Evolutionary conservation across 2,329 filamentous ascomycete species (phyloP), one percentile per base, ranked within the genome.

Genomic region (Cladosporium sphaerospermum): DNA sequence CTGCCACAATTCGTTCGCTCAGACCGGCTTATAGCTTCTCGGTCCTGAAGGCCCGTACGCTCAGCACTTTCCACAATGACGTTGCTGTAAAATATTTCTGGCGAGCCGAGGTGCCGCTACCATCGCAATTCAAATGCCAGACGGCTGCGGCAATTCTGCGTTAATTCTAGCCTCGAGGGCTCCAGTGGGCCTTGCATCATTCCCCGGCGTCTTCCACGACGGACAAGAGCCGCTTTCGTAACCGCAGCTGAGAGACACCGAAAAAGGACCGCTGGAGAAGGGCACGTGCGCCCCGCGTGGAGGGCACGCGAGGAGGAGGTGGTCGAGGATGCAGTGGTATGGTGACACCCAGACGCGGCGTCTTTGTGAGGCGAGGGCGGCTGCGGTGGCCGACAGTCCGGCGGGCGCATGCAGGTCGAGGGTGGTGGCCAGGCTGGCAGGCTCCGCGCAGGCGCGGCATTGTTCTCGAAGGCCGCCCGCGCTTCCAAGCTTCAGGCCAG

Each of bases 281-380:
- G 40, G 47, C 47, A 50, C 47, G 47, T 50, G 47, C 47, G 47
- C 36, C 45, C 45, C 47, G 47, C 47, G 37, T 50, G 47, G 47
- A 50, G 47, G 42, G 39, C 39, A 39, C 13, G 47, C 13, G 39
- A 41, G 40, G 46, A 36, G 14, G 44, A 46, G 7, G 31, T 28
- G 4, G 4, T 5, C 4, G 23, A 5, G 23, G 23, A 28, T 28
- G 23, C 23, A 28, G 23, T 28, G 2, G 2, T 28, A 7, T 5
- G 23, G 23, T 28, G 23, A 28, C 23, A 28, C 23, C 23, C 1
- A 28, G 23, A 28, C 7, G 23, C 23, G 23, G 23, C 4, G 23
- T 28, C 4, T 28, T 2, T 28, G 23, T 28, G 23, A 28, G 23
- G 23, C 23, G 23, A 28, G 23, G 23, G 23, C 23, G 23, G 23